phyloP scores from a whole-genome alignment of 75 land plant genomes.

The Sequoia sempervirens region DNA sequence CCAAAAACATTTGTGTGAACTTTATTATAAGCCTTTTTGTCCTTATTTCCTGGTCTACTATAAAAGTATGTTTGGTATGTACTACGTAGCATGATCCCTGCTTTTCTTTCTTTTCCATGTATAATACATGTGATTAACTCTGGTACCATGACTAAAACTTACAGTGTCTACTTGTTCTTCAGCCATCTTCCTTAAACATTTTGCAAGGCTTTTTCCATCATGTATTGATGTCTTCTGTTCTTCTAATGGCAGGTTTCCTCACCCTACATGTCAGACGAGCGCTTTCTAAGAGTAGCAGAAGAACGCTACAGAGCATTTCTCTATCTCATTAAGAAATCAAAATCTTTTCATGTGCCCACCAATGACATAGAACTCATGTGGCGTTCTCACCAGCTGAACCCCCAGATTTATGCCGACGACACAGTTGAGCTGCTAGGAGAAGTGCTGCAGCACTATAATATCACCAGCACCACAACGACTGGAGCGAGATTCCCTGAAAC shows the following conservation, averaged over 20 bases:
- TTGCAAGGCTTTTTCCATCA: not conserved
- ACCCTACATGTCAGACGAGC: conserved; percentile 20
- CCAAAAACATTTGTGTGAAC: too few relatives aligned
- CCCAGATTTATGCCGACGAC: conserved; percentile 18
- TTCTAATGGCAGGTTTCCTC: conserved; percentile 21
- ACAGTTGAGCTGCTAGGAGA: conserved; percentile 17
- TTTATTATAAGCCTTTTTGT: too few relatives aligned
- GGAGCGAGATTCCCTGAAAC: conserved; percentile 71
- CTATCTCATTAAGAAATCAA: conserved; percentile 13
- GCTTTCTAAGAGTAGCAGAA: conserved; percentile 26
- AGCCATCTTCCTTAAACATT: too few relatives aligned
- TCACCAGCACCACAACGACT: conserved; percentile 42
- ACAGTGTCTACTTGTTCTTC: too few relatives aligned
- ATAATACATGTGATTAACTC: too few relatives aligned
- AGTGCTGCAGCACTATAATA: conserved; percentile 26
- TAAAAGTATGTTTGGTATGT: too few relatives aligned
- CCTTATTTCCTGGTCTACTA: too few relatives aligned
- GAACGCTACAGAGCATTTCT: conserved; percentile 33
- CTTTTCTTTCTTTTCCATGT: not conserved
- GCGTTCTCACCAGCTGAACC: conserved; percentile 34
- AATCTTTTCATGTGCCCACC: conserved; percentile 27
- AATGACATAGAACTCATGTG: conserved; percentile 42
- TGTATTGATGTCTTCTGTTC: not conserved
- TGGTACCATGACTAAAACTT: too few relatives aligned
- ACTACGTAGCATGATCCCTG: too few relatives aligned